Base-by-base conservation (phyloP, 768 basidiomycete genomes). In the Pleurotus ostreatus region DNA sequence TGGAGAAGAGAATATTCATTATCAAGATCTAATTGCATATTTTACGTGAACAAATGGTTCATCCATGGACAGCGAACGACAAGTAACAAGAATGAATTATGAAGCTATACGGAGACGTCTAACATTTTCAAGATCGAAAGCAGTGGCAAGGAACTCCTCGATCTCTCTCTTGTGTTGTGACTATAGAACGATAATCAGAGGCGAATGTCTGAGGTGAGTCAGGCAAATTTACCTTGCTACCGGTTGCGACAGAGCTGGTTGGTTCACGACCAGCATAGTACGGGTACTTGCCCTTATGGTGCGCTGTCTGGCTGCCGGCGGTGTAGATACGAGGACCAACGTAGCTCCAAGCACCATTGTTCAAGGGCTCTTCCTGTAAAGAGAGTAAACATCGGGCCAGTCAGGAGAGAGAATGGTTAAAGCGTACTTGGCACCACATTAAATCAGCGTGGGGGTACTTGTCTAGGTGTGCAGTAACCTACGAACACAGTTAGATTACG, bases 291-390 rank as follows among this genome's bases (percentile, higher is more conserved):
- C 85, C 85, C 72, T 85, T 85, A 76, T 99, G 97, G 72, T 97
- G 80, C 69, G 89, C 77, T 4, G 95, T 96, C 74, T 92, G 79
- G 63, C 87, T 85, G 46, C 90, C 87, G n/a, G 96, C 94, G 45
- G 96, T 98, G 70, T 89, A 86, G 65, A 98, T 86, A 55, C 95
- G 85, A 46, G 94, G 91, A 22, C 91, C 94, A 57, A 97, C 85
- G 66, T 99, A 97, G 41, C 89, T 92, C 97, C 97, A 99, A 1
- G 93, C 86, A 62, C 97, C 97, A 65, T 94, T 94, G 78, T 99
- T 99, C 62, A 98, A 74, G 13, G 97, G 96, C 71, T 98, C 94
- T 74, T 97, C 94, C 80, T 86, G 66, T 25, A 49, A 63, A 39
- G 52, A 12, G 61, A 49, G 16, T 59, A 48, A 52, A 41, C 44